Conservation (phyloP, 257 asterid species). For the Linaria vulgaris region DNA sequence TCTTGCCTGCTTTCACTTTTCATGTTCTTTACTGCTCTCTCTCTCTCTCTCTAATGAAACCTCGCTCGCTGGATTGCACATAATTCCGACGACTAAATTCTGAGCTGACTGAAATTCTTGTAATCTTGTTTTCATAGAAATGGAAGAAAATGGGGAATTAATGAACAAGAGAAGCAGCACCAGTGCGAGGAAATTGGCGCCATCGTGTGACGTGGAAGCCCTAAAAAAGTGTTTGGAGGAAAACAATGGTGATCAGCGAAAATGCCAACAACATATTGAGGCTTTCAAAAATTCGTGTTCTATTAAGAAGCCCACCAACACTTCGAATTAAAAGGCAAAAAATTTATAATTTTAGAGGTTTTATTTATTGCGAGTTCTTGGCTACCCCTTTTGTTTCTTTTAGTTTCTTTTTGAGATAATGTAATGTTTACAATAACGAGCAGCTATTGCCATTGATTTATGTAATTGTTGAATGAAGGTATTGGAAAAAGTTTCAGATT, state of each 20-base stretch:
- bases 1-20: no score
- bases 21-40: no score
- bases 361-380: conserved; percentile 22
- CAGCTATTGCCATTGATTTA: not conserved
- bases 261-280: conserved; percentile 65
- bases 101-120: no score
- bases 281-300: conserved; percentile 66
- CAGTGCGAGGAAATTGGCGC: conserved; percentile 34
- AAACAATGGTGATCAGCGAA: conserved; percentile 56
- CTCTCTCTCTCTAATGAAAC: no score
- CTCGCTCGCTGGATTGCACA: no score
- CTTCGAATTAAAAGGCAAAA: no score
- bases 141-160: conserved; percentile 37
- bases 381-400: not conserved
- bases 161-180: conserved; percentile 28
- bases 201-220: conserved; percentile 61
- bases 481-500: not conserved
- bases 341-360: no score
- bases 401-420: no score
- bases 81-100: no score
- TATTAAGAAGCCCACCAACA: conserved; percentile 28
- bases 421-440: not conserved
- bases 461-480: not conserved
- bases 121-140: not conserved
- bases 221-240: conserved; percentile 68